Percentiles rank a stretch among this genome's conserved stretches.
Evolutionary conservation across 164 flowering plant genomes (phyloP).

Genomic region (Nymphaea thermarum): DNA sequence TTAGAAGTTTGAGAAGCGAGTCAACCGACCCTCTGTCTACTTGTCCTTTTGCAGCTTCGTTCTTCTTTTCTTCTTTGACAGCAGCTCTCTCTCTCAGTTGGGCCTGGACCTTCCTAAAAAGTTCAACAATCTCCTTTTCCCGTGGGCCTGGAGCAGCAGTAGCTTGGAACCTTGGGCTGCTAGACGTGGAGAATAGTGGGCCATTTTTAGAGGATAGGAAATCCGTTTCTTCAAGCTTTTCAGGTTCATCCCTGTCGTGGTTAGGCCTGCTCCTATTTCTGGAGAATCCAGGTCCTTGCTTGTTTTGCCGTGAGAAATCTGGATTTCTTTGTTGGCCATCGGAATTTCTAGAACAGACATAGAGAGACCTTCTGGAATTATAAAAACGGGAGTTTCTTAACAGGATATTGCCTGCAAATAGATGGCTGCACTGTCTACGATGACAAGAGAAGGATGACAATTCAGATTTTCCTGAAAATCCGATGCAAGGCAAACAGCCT

Average conservation of each 20-base stretch:
- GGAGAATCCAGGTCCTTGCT: constrained; percentile 30
- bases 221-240: constrained; percentile 48
- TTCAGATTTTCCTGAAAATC: constrained; percentile 42
- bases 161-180: constrained; percentile 41
- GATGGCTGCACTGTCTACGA: constrained; percentile 9
- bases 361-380: constrained; percentile 18
- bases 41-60: constrained; percentile 38
- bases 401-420: constrained; percentile 19
- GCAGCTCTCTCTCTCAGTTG: constrained; percentile 80
- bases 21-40: constrained; percentile 75
- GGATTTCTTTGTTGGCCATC: constrained; percentile 52
- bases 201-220: constrained; percentile 53
- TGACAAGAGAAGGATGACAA: constrained; percentile 23
- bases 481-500: constrained; percentile 40
- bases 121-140: constrained; percentile 83
- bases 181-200: constrained; percentile 43
- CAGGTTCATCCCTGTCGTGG: constrained; percentile 42
- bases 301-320: constrained; percentile 64
- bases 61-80: constrained; percentile 58
- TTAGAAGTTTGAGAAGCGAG: constrained; percentile 66
- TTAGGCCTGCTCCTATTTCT: constrained; percentile 46
- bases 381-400: constrained; percentile 10
- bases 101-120: constrained; percentile 77
- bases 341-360: constrained; percentile 47
- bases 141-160: constrained; percentile 66